Percentiles rank a stretch among this genome's conserved stretches.
These are phyloP conservation scores for Tylopilus cervinicoccineus DNA, from an alignment of 768 basidiomycete genomes.

Conservation along the genomic window DNA sequence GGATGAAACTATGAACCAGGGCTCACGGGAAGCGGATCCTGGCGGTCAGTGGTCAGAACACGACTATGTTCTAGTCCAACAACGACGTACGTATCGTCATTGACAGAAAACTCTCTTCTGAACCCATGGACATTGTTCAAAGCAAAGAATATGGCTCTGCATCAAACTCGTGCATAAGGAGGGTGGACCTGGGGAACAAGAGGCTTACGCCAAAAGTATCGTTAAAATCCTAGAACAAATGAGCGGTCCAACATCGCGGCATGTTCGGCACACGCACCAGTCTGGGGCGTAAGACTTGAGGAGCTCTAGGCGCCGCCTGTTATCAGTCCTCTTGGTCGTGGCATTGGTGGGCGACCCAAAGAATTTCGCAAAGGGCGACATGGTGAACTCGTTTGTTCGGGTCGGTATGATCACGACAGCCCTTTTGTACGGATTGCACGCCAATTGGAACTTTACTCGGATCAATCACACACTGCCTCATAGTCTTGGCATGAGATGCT, in stretches of 20 bases:
- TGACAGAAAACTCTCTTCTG: slow-evolving; percentile 71
- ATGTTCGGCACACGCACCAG: slow-evolving; percentile 47
- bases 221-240: slow-evolving; percentile 55
- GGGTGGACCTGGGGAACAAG: background rate
- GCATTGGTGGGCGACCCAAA: slow-evolving; percentile 2
- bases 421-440: background rate
- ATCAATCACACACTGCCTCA: too few relatives aligned
- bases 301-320: slow-evolving; percentile 36
- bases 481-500: too few relatives aligned
- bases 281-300: slow-evolving; percentile 69
- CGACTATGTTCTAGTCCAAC: background rate
- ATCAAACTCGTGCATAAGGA: background rate
- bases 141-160: slow-evolving; percentile 58
- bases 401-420: background rate
- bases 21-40: slow-evolving; percentile 26
- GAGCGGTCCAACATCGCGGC: background rate
- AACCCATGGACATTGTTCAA: slow-evolving; percentile 68
- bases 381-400: background rate
- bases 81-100: slow-evolving; percentile 60
- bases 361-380: slow-evolving; percentile 15
- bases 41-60: slow-evolving; percentile 10
- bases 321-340: slow-evolving; percentile 19
- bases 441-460: background rate
- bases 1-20: background rate
- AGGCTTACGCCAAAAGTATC: slow-evolving; percentile 56